These are phyloP conservation scores for Ganoderma sinense DNA, from an alignment of 1,284 basidiomycete species.

Conservation along the genomic window DNA sequence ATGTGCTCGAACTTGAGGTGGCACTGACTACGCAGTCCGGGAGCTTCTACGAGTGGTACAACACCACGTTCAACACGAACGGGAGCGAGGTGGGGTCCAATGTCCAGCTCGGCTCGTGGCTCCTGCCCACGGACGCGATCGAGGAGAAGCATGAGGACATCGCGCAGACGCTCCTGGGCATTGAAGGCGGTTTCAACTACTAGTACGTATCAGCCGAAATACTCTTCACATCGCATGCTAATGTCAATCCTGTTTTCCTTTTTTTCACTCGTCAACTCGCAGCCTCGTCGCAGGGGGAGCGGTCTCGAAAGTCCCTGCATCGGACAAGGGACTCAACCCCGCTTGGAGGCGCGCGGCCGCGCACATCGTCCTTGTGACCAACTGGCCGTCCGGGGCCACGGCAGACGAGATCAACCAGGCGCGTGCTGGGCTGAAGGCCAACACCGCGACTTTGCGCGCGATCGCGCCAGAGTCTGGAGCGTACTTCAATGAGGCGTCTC, in stretches of 20 bases:
- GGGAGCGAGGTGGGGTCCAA: conserved; percentile 18
- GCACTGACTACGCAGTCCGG: conserved; percentile 24
- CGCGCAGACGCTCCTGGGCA: conserved; percentile 38
- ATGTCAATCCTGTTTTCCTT: neutral
- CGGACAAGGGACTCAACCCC: conserved; percentile 50
- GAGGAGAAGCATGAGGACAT: conserved; percentile 36
- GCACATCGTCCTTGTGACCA: conserved; percentile 33
- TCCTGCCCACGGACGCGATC: conserved; percentile 44
- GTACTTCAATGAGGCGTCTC: conserved; percentile 54
- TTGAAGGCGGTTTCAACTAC: conserved; percentile 19
- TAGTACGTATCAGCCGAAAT: conserved; percentile 20
- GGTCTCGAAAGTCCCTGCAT: conserved; percentile 45
- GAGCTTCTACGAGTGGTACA: conserved; percentile 41
- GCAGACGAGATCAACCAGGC: conserved; percentile 34
- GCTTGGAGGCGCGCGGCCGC: conserved; percentile 50
- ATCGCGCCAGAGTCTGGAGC: conserved; percentile 44
- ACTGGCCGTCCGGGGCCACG: conserved; percentile 44
- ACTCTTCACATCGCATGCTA: neutral
- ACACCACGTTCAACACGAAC: conserved; percentile 10
- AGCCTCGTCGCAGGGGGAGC: conserved; percentile 44
- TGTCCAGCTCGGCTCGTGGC: conserved; percentile 44
- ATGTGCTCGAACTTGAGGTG: conserved; percentile 7
- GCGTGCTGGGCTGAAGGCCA: conserved; percentile 36
- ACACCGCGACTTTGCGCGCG: conserved; percentile 33
- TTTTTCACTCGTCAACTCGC: neutral